Percentiles rank a stretch among this genome's conserved stretches.
Conservation (phyloP, 257 asterid genomes). For the Solanum chiquidenum region DNA sequence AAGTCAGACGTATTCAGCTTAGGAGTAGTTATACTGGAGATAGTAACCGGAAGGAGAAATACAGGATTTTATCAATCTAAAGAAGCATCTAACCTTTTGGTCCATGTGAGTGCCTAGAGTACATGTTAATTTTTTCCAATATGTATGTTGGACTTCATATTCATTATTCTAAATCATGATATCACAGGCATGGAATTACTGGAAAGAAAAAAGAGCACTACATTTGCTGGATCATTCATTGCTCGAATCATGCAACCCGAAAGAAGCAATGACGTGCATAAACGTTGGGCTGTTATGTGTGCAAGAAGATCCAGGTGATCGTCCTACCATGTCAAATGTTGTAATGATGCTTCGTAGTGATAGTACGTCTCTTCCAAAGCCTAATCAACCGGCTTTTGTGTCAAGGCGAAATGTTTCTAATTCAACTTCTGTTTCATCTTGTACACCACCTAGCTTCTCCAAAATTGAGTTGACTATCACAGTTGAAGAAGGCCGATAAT, state of each 20-base stretch:
- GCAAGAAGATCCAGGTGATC: conserved; percentile 17
- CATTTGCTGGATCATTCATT: conserved; percentile 1
- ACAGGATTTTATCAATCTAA: conserved; percentile 8
- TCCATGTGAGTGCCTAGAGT: conserved; percentile 10
- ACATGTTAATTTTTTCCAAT: neutral
- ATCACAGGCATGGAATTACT: conserved; percentile 22
- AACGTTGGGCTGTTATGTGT: conserved; percentile 21
- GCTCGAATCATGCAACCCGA: neutral
- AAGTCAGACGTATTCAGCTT: conserved; percentile 23
- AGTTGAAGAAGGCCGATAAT: neutral
- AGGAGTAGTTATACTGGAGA: conserved; percentile 21
- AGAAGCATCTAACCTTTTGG: conserved; percentile 16
- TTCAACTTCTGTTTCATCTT: neutral
- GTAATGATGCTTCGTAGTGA: conserved; percentile 13
- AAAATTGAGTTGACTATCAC: neutral
- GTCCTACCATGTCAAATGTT: conserved; percentile 21
- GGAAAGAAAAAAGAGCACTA: conserved; percentile 12
- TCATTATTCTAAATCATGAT: neutral
- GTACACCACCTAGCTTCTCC: neutral
- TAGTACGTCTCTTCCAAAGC: conserved; percentile 2
- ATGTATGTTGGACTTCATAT: neutral
- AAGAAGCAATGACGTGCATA: conserved; percentile 13
- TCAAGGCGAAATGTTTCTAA: neutral
- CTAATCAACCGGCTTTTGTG: conserved; percentile 12
- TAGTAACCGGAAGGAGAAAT: conserved; percentile 14